Base-by-base conservation (phyloP, 2,329 filamentous ascomycete species). In the Phialocephala sp. region DNA sequence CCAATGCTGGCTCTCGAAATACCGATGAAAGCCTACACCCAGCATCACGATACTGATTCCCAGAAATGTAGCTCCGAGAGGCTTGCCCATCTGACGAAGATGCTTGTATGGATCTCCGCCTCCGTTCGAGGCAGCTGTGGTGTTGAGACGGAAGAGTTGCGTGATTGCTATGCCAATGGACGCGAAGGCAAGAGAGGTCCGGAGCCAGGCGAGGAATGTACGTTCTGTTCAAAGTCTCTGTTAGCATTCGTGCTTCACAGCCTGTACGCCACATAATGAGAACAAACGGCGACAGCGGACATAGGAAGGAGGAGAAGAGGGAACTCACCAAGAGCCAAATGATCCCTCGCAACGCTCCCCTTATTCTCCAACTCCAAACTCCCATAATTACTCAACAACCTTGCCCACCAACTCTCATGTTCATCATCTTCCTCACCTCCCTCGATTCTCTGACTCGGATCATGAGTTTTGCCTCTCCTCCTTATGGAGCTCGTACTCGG, bases 181-280 rank as follows among this genome's bases (percentile, higher is more conserved):
- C 12, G 91, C 91, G 74, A 95, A 95, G 27, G 90, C 88, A 41
- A 95, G 84, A 2, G 90, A 93, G 2, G 92, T 95, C 60, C 92
- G 87, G 52, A 95, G 84, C 92, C 92, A 95, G 62, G 92, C 92
- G 37, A 95, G 86, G 77, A 94, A 95, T 0, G 92, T 95, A 22
- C 92, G 86, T 79, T 95, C 92, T 93, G 71, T 58, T 56, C 11
- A 20, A n/a, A 45, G 15, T 20, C 5, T n/a, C 27, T 32, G 58
- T 65, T 43, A 64, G 60, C 45, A 41, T 27, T 24, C 22, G n/a
- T 22, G 22, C 15, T n/a, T 43, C 15, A 32, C 6, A 32, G 3
- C 6, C 3, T 6, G 6, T 32, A 32, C 27, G 6, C 3, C 27
- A 3, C 27, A 32, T 3, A 32, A 3, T 6, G 27, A 32, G 27